These are phyloP conservation scores for Aureobasidium sp. DNA, from an alignment of 2,329 filamentous ascomycete species.

Conservation along the genomic window DNA sequence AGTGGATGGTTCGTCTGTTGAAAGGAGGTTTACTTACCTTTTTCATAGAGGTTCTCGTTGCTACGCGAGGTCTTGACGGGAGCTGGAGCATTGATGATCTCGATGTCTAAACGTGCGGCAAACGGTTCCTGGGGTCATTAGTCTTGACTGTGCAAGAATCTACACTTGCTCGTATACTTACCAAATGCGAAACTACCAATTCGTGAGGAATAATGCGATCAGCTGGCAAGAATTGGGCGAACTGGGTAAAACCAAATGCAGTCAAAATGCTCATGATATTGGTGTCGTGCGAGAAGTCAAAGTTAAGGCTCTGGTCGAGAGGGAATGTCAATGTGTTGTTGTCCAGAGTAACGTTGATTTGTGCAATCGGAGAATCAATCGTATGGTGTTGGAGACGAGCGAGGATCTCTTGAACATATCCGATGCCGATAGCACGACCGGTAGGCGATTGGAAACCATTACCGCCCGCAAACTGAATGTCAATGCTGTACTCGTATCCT, in stretches of 20 bases:
- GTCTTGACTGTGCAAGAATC: constrained; percentile 21
- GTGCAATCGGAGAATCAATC: constrained; percentile 33
- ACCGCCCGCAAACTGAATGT: constrained; percentile 50
- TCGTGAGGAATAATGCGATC: constrained; percentile 48
- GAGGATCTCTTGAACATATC: constrained; percentile 63
- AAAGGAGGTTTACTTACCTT: constrained; percentile 27
- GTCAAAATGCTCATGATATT: constrained; percentile 62
- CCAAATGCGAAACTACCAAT: constrained; percentile 56
- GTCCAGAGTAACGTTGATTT: constrained; percentile 60
- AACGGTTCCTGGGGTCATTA: constrained; percentile 47
- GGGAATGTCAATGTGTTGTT: constrained; percentile 61
- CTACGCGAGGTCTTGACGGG: constrained; percentile 50
- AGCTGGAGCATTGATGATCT: constrained; percentile 59
- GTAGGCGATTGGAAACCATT: constrained; percentile 56
- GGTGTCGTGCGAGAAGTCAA: constrained; percentile 69
- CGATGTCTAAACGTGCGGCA: constrained; percentile 63
- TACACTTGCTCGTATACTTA: background rate
- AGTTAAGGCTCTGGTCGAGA: constrained; percentile 61
- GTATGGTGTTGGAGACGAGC: constrained; percentile 59
- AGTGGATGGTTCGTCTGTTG: background rate
- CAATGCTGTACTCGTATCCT: constrained; percentile 61
- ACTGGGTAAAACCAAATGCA: constrained; percentile 64
- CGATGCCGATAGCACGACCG: constrained; percentile 62
- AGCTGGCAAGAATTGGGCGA: constrained; percentile 50
- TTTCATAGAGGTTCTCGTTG: constrained; percentile 36